Evolutionary conservation across 352 stramenopile species (phyloP), one percentile per base, ranked within the genome.

Genomic region (Globisporangium iwayamae): DNA sequence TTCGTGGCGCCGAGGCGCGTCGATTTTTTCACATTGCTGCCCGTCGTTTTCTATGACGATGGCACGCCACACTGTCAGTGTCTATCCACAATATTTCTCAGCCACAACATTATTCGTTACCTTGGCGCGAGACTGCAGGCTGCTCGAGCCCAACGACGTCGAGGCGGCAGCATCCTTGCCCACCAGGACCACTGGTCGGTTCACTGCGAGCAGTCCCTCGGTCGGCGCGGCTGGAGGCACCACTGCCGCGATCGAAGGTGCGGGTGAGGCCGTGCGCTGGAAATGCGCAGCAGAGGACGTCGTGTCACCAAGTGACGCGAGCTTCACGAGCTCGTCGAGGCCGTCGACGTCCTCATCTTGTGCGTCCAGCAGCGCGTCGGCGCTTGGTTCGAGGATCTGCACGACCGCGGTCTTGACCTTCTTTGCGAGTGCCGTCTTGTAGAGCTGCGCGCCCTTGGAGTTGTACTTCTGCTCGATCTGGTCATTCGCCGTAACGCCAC

Each of bases 391-490:
- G 34, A 83, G 54, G 57, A 93, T 73, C 63, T 91, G 79, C 45
- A 94, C 55, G 13, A 64, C 85, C 36, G 79, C 86, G 0, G 83
- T 65, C 62, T 91, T 91, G 7, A 92, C 79, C 62, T 95, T 96
- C 81, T 96, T 96, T 1, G 74, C 73, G 41, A 96, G 58, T 56
- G 79, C 83, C 16, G 74, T 78, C 73, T 95, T 96, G 81, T 96
- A 97, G 66, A 97, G 63, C 38, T 94, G 83, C 13, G 90, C 89
- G 10, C 86, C 89, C 63, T 94, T 96, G 2, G 87, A 94, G 62
- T 95, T 96, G 73, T 96, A 97, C 71, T 97, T 97, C 51, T 87
- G 84, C 50, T 96, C 85, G 66, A 97, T 96, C 84, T 96, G 65
- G 51, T 14, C 18, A 6, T 32, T 57, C 7, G 47, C n/a, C 22